A percentile compares a stretch with the other conserved stretches of the same genome.
These are phyloP conservation scores for Fusarium luffae DNA, from an alignment of 2,329 filamentous ascomycete species.

Conservation along the genomic window DNA sequence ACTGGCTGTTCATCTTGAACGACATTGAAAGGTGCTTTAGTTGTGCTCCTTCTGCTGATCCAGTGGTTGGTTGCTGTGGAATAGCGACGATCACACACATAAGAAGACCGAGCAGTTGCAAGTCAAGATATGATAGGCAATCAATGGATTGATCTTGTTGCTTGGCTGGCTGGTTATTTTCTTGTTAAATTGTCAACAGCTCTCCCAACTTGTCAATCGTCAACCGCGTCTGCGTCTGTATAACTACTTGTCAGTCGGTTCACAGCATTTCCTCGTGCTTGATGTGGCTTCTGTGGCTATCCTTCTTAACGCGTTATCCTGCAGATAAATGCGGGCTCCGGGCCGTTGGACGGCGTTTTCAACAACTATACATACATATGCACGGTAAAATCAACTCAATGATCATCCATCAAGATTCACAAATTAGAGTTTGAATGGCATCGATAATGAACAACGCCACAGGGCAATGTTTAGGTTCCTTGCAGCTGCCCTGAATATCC, in stretches of 20 bases:
- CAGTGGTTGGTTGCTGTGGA: slow-evolving; percentile 22
- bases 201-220: not conserved
- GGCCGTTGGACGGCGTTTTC: slow-evolving; percentile 17
- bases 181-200: slow-evolving; percentile 5
- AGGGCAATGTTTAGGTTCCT: slow-evolving; percentile 6
- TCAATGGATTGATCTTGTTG: slow-evolving; percentile 2
- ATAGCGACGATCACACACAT: slow-evolving; percentile 6
- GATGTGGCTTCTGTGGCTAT: slow-evolving; percentile 34
- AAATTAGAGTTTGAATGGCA: slow-evolving; percentile 21
- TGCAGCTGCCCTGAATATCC: slow-evolving; percentile 4
- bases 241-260: not conserved
- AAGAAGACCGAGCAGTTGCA: slow-evolving; percentile 3
- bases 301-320: slow-evolving; percentile 20
- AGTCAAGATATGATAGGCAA: slow-evolving; percentile 7
- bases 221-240: not conserved
- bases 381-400: slow-evolving; percentile 10
- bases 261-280: not conserved
- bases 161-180: not conserved
- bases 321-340: slow-evolving; percentile 12
- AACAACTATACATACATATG: not conserved
- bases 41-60: slow-evolving; percentile 2
- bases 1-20: not conserved
- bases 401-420: not conserved
- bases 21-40: not conserved
- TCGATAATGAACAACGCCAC: slow-evolving; percentile 24